Evolutionary conservation across 768 basidiomycete genomes (phyloP).

Genomic region (Neoboletus brunneissimus): DNA sequence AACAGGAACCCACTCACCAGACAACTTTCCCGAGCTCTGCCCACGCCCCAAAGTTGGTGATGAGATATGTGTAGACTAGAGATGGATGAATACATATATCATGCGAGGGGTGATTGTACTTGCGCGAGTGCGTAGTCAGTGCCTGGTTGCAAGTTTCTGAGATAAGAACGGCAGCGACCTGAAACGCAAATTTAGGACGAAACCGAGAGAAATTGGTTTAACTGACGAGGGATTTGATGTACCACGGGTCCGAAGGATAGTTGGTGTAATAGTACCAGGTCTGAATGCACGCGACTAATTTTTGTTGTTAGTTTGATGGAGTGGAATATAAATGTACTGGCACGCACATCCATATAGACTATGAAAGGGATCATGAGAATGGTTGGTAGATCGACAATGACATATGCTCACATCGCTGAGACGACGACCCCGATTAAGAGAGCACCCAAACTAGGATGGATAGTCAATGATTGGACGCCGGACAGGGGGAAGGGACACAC

Average conservation of each 20-base stretch:
- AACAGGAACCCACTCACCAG: slow-evolving; percentile 35
- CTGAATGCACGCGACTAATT: slow-evolving; percentile 52
- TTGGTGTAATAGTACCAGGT: slow-evolving; percentile 23
- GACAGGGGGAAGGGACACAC: slow-evolving; percentile 23
- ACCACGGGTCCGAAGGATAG: slow-evolving; percentile 50
- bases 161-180: slow-evolving; percentile 50
- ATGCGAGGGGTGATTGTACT: neutral
- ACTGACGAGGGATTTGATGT: slow-evolving; percentile 45
- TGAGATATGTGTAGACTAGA: slow-evolving; percentile 47
- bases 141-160: slow-evolving; percentile 54
- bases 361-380: slow-evolving; percentile 6
- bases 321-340: neutral
- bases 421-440: slow-evolving; percentile 48
- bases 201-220: neutral
- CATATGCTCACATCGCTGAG: slow-evolving; percentile 45
- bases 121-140: slow-evolving; percentile 51
- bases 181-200: neutral
- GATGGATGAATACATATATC: neutral
- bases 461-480: neutral
- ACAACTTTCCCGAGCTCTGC: slow-evolving; percentile 34
- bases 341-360: slow-evolving; percentile 52
- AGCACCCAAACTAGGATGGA: slow-evolving; percentile 42
- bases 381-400: neutral
- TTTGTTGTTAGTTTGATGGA: neutral
- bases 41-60: slow-evolving; percentile 39